phyloP scores from a whole-genome alignment of 495 filamentous ascomycete genomes.

The Lophiostoma macrostomum region DNA sequence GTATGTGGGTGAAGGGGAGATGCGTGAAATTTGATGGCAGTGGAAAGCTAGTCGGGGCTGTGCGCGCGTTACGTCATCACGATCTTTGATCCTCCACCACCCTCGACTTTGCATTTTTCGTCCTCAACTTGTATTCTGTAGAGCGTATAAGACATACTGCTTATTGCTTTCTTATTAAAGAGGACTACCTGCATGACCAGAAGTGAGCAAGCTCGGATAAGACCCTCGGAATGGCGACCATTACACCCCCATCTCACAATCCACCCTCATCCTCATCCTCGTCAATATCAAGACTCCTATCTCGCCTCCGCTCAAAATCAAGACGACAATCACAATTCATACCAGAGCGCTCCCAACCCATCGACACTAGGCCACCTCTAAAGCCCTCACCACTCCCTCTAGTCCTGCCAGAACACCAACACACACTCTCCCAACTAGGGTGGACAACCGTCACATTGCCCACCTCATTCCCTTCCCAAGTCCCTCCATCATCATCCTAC shows the following conservation, averaged over 20 bases:
- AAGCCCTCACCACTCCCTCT: slow-evolving; percentile 18
- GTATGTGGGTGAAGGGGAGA: no score
- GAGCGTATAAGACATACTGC: no score
- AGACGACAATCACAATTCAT: not conserved
- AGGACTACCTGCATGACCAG: no score
- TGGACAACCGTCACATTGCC: slow-evolving; percentile 33
- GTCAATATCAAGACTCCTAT: slow-evolving; percentile 21
- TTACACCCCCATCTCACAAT: not conserved
- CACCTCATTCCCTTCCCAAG: not conserved
- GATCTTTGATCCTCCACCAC: not conserved
- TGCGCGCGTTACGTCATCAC: slow-evolving; percentile 24
- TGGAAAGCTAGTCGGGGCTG: no score
- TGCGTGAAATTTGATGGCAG: no score
- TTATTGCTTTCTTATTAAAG: not conserved
- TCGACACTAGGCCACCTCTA: slow-evolving; percentile 15
- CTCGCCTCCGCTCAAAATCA: slow-evolving; percentile 16
- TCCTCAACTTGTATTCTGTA: not conserved
- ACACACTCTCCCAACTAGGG: slow-evolving; percentile 19
- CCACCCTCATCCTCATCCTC: slow-evolving; percentile 2
- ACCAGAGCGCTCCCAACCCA: no score
- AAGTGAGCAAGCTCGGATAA: no score
- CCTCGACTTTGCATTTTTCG: not conserved
- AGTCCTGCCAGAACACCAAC: slow-evolving; percentile 22
- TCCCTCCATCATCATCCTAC: not conserved
- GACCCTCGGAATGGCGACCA: not conserved